A percentile compares a stretch with the other conserved stretches of the same genome.
phyloP scores from a whole-genome alignment of 1,139 yeast species.

The Pichia sp. region DNA sequence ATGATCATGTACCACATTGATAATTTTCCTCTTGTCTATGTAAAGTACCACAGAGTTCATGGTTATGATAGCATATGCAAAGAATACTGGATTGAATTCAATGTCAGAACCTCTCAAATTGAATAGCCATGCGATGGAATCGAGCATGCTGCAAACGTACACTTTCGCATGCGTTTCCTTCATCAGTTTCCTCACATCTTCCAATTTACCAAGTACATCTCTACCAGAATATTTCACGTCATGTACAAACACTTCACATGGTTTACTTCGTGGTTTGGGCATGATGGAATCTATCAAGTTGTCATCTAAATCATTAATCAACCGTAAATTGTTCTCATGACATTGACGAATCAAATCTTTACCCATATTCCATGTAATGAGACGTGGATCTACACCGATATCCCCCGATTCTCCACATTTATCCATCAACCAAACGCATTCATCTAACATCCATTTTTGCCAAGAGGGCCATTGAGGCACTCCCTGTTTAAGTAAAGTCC shows the following conservation, averaged over 20 bases:
- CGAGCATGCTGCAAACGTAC: constrained; percentile 37
- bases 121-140: constrained; percentile 51
- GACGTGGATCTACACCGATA: constrained; percentile 27
- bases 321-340: constrained; percentile 32
- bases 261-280: neutral
- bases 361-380: constrained; percentile 29
- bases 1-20: constrained; percentile 21
- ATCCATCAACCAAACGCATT: constrained; percentile 19
- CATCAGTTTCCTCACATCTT: constrained; percentile 17
- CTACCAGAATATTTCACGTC: constrained; percentile 40
- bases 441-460: constrained; percentile 45
- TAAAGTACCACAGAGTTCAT: constrained; percentile 31
- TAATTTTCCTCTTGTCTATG: constrained; percentile 33
- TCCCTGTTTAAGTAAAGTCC: constrained; percentile 48
- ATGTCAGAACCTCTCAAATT: constrained; percentile 45
- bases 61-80: constrained; percentile 37
- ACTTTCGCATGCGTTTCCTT: constrained; percentile 14
- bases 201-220: constrained; percentile 30
- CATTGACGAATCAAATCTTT: constrained; percentile 25
- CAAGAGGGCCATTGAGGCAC: constrained; percentile 39
- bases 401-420: constrained; percentile 9
- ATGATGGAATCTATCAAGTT: constrained; percentile 39
- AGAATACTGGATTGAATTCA: constrained; percentile 46
- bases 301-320: constrained; percentile 34
- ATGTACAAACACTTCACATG: constrained; percentile 30